Percentiles rank a stretch among this genome's conserved stretches.
Evolutionary conservation across 345 rosid genomes (phyloP).

Genomic region (Linum lewisii): DNA sequence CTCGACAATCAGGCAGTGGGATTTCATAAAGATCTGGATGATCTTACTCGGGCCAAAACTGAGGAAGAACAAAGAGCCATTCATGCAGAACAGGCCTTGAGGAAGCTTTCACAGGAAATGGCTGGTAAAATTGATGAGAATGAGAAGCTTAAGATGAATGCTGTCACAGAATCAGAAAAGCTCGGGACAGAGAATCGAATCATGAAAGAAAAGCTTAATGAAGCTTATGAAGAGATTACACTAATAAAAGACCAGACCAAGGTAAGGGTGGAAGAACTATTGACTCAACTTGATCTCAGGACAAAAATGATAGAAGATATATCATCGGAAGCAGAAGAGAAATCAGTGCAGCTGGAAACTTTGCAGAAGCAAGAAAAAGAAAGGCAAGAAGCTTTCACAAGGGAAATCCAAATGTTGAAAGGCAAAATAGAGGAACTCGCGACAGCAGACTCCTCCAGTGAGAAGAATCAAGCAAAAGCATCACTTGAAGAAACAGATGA

Average conservation of each 20-base stretch:
- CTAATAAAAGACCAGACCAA: conserved; percentile 12
- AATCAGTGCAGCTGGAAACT: conserved; percentile 8
- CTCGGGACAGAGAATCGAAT: conserved; percentile 12
- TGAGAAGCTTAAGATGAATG: conserved; percentile 15
- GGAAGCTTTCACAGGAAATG: conserved; percentile 26
- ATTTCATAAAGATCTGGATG: conserved; percentile 19
- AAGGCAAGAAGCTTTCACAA: conserved; percentile 33
- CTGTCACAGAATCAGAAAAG: conserved; percentile 15
- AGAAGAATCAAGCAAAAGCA: conserved; percentile 18
- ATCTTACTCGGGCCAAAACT: conserved; percentile 15
- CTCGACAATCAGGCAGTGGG: conserved; percentile 19
- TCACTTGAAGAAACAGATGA: conserved; percentile 39
- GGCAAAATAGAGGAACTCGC: conserved; percentile 29
- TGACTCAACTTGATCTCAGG: conserved; percentile 13
- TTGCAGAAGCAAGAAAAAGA: conserved; percentile 14
- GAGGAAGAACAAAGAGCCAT: conserved; percentile 25
- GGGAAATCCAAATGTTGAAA: conserved; percentile 47
- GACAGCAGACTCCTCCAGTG: conserved; percentile 20
- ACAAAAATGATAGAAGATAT: conserved; percentile 13
- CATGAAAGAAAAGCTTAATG: conserved; percentile 18
- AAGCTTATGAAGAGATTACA: conserved; percentile 16
- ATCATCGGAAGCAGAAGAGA: conserved; percentile 13
- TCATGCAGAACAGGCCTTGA: conserved; percentile 24
- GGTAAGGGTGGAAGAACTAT: conserved; percentile 13
- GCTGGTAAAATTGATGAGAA: conserved; percentile 21